Evolutionary conservation across 2,329 filamentous ascomycete genomes (phyloP), one percentile per base, ranked within the genome.

Genomic region (Geosmithia flava): DNA sequence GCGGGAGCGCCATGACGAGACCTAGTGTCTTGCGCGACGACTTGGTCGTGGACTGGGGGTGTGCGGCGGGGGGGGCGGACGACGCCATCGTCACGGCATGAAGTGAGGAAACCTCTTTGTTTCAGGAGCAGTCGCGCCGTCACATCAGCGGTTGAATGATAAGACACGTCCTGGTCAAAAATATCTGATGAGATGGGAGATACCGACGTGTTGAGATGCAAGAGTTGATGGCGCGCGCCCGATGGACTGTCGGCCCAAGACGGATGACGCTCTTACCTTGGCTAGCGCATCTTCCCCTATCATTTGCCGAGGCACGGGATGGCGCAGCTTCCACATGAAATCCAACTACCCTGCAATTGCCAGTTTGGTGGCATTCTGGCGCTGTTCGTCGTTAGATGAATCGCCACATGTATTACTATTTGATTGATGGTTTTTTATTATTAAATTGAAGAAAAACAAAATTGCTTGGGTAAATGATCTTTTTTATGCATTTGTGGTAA

Each of bases 1-100:
- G 74, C 45, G 82, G 80, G 56, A 81, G 64, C 42, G 77, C 71
- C 45, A 83, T 67, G 52, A 76, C 57, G 45, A 59, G 58, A 33
- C 58, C 58, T n/a, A 58, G 48, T 17, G 59, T 56, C 20, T 59
- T 55, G 8, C 53, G 54, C 37, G 55, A 47, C 17, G 52, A 16
- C 43, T 33, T 46, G 20, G 48, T 17, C n/a, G 20, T 39, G n/a
- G 39, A 2, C 20, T 40, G 27, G 20, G 41, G 10, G 20, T 30
- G 20, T 13, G n/a, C 30, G 8, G 42, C 23, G 23, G 23, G 4
- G 23, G 23, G 4, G 23, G 8, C 44, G 10, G 45, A 17, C 48
- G 48, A 33, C 33, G 49, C 37, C 49, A 50, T 50, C 33, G 46
- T 30, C 15, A 27, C 23, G 44, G 44, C 33, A 11, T 37, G 11